Evolutionary conservation across 768 basidiomycete species (phyloP), one percentile per base, ranked within the genome.

Genomic region (Mycena amicta): DNA sequence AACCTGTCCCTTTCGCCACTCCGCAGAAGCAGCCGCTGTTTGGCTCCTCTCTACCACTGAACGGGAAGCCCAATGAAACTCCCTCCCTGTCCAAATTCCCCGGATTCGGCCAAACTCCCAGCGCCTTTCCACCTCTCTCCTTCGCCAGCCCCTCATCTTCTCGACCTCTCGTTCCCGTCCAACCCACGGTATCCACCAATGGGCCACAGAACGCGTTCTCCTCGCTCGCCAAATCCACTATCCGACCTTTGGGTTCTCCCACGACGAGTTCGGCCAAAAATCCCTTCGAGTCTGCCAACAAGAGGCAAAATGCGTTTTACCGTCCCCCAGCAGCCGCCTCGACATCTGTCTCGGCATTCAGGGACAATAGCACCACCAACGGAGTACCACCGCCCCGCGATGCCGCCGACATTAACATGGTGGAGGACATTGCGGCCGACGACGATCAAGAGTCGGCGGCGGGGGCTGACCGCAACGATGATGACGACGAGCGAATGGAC

Each of bases 251-350:
- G 53, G 68, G 68, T 15, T 57, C 77, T 2, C 83, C 86, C 55
- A 75, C 78, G 4, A 57, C 15, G 15, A 29, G 50, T 16, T 12
- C 0, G 23, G 27, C 20, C 26, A 59, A 33, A 20, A 53, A 49
- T 23, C 47, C 60, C 29, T 64, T 64, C n/a, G 62, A 57, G 46
- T 77, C 80, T 1, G 86, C 88, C 1, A 80, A 79, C 50, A 75
- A 74, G 29, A 77, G 80, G 8, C 78, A 75, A 23, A 90, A 90
- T 61, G 89, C 89, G 3, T 90, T 90, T 67, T 90, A 84, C 66
- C 76, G 80, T 33, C 87, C 85, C 0, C 80, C 83, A 3, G 62
- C 71, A 12, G 53, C 68, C 1, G 68, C 68, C 70, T 13, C 61
- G 67, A 0, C 73, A 72, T 53, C 73, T 66, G 29, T 70, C 65